These are phyloP conservation scores for Ceratopteris richardii DNA, from an alignment of 75 land plant genomes.

Conservation along the genomic window DNA sequence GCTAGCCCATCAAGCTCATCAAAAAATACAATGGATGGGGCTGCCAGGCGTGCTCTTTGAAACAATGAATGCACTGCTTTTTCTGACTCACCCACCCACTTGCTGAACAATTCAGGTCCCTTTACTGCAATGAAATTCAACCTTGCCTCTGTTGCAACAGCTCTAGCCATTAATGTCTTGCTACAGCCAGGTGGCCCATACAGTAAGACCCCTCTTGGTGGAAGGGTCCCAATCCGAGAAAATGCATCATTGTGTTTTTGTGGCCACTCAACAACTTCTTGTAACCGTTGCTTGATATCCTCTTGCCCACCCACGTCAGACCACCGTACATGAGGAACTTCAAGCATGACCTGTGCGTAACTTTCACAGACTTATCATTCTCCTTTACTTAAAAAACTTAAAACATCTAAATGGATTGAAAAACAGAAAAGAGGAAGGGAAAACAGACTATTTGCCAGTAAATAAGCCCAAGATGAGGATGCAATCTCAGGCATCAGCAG, in stretches of 20 bases:
- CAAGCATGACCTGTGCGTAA: slow-evolving; percentile 67
- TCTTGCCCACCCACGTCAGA: slow-evolving; percentile 88
- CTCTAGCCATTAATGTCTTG: slow-evolving; percentile 94
- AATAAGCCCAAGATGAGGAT: background rate
- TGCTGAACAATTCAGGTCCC: slow-evolving; percentile 95
- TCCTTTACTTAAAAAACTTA: too few relatives aligned
- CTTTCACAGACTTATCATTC: too few relatives aligned
- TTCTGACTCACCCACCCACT: slow-evolving; percentile 99
- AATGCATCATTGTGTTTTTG: slow-evolving; percentile 74
- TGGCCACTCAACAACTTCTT: slow-evolving; percentile 94
- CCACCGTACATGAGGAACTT: slow-evolving; percentile 92
- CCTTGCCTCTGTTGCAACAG: slow-evolving; percentile 90
- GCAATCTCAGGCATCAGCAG: too few relatives aligned
- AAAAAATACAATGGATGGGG: slow-evolving; percentile 91
- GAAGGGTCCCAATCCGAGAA: slow-evolving; percentile 66
- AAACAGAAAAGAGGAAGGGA: background rate
- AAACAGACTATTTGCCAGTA: background rate
- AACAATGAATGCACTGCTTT: slow-evolving; percentile 83
- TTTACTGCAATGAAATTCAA: slow-evolving; percentile 92
- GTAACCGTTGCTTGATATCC: slow-evolving; percentile 67
- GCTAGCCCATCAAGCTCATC: slow-evolving; percentile 99
- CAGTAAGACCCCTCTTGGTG: slow-evolving; percentile 70
- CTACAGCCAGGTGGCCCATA: slow-evolving; percentile 99
- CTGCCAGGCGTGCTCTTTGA: slow-evolving; percentile 80
- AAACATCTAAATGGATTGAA: background rate